Evolutionary conservation across 2,329 filamentous ascomycete genomes (phyloP), one percentile per base, ranked within the genome.

Genomic region (Fusarium redolens): DNA sequence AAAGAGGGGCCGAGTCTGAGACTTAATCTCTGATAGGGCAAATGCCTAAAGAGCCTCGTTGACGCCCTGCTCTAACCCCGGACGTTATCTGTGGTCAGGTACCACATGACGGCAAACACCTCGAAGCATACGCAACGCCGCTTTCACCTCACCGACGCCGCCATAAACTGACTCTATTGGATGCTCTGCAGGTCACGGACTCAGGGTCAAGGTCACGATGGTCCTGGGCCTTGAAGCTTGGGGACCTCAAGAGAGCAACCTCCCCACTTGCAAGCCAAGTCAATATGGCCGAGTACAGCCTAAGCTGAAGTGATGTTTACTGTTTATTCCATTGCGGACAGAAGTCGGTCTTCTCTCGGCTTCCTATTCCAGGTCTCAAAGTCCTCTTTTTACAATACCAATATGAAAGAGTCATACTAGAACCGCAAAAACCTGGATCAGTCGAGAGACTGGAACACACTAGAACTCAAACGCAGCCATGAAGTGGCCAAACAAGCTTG

Each of bases 171-270:
- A 41, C 52, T 56, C 50, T 58, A 69, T 69, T 69, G 65, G 65
- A 40, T 75, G 72, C 62, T 70, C 48, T 56, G 41, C 55, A 69
- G 73, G 75, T 77, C 75, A 75, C 75, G 72, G 68, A 74, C 67
- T 71, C 61, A 50, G 48, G 64, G 65, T 66, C 75, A 45, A 59
- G 73, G 75, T 76, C 74, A 76, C 74, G 74, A 74, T 68, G 72
- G 63, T 43, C 56, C 54, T 52, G 44, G 51, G 61, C 41, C 44
- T 41, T 28, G 38, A 31, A 45, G 44, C 15, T 51, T 51, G 31
- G 31, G 48, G 31, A 9, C 31, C 48, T 51, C n/a, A 35, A 35
- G 22, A 65, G 30, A 63, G 44, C 31, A 31, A 60, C 38, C 37
- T 62, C 72, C 58, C 68, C 68, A 66, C 65, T 63, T 70, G 47